These are phyloP conservation scores for Rhynchosporium secalis DNA, from an alignment of 2,329 filamentous ascomycete genomes.

Conservation along the genomic window DNA sequence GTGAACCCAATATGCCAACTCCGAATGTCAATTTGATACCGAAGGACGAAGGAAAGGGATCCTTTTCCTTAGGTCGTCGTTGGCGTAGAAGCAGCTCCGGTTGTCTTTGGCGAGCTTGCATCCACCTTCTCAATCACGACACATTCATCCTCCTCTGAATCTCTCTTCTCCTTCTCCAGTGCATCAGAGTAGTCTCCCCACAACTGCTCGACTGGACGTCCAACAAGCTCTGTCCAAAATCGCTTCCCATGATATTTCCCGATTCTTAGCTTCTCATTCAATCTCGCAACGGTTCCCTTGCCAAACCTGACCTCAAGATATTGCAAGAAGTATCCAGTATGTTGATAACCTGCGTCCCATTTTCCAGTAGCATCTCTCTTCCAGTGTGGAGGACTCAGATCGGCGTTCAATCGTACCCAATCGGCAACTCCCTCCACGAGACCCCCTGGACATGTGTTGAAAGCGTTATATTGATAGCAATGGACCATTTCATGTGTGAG, in stretches of 20 bases:
- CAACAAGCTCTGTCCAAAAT: slow-evolving; percentile 71
- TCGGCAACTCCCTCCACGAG: slow-evolving; percentile 91
- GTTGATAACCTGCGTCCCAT: slow-evolving; percentile 92
- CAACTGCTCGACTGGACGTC: slow-evolving; percentile 63
- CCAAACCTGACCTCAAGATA: slow-evolving; percentile 74
- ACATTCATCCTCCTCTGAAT: slow-evolving; percentile 36
- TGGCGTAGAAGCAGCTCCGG: not conserved
- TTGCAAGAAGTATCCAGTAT: slow-evolving; percentile 87
- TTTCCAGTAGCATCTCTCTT: slow-evolving; percentile 52
- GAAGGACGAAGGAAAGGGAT: not conserved
- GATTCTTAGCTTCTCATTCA: slow-evolving; percentile 69
- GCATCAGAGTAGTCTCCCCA: slow-evolving; percentile 70
- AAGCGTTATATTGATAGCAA: slow-evolving; percentile 81
- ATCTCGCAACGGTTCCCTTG: slow-evolving; percentile 55
- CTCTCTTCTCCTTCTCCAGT: slow-evolving; percentile 30
- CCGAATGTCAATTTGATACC: not conserved
- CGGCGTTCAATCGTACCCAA: slow-evolving; percentile 78
- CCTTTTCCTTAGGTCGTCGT: not conserved
- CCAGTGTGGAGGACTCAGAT: slow-evolving; percentile 82
- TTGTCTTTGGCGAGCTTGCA: slow-evolving; percentile 13
- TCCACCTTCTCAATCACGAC: slow-evolving; percentile 38
- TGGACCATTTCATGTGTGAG: slow-evolving; percentile 92
- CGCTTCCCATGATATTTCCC: slow-evolving; percentile 61
- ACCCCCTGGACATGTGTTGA: slow-evolving; percentile 65
- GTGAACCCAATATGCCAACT: not conserved